Conservation (phyloP, 2,329 filamentous ascomycete species). For the Aspergillus fumigatus region DNA sequence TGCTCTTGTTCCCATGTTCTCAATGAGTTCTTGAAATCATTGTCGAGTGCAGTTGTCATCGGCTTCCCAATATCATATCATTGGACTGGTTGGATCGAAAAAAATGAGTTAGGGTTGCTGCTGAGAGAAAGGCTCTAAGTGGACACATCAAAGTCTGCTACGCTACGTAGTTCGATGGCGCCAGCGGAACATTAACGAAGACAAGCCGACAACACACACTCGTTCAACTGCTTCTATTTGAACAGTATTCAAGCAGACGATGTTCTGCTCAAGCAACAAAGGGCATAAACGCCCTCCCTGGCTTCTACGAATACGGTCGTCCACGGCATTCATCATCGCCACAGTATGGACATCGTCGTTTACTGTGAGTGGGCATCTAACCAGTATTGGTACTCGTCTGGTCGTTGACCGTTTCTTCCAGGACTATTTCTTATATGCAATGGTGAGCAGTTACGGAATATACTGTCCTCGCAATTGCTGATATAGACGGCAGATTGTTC, state of each 20-base stretch:
- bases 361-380: slow-evolving; percentile 16
- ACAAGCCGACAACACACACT: not conserved
- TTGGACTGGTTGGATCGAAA: too few species aligned
- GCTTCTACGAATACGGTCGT: slow-evolving; percentile 51
- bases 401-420: slow-evolving; percentile 1
- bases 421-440: slow-evolving; percentile 28
- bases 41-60: too few species aligned
- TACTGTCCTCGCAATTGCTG: not conserved
- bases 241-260: not conserved
- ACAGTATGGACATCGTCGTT: slow-evolving; percentile 45
- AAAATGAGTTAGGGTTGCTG: too few species aligned
- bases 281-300: slow-evolving; percentile 16
- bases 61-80: too few species aligned
- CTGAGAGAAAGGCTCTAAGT: too few species aligned
- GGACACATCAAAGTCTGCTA: too few species aligned
- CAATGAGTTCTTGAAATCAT: too few species aligned
- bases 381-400: not conserved
- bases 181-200: not conserved
- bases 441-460: slow-evolving; percentile 16
- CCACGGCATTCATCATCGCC: slow-evolving; percentile 54
- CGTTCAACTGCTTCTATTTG: not conserved
- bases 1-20: too few species aligned
- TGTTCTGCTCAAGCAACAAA: not conserved
- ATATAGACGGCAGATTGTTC: slow-evolving; percentile 21
- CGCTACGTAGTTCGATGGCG: too few species aligned